Evolutionary conservation across 306 rosid genomes (phyloP).

Genomic region (Casuarina cunninghamiana): DNA sequence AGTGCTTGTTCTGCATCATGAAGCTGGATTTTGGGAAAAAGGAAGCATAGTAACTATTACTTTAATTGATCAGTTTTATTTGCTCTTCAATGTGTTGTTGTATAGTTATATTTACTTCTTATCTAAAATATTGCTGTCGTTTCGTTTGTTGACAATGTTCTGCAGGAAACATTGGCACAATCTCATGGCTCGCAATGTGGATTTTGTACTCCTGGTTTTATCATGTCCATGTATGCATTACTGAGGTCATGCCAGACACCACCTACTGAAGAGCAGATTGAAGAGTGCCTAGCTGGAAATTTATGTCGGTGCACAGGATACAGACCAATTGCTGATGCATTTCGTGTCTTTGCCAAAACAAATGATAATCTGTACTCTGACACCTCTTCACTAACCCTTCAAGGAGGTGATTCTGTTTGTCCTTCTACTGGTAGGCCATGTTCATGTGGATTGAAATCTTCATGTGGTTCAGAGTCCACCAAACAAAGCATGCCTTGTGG

Average conservation of each 20-base stretch:
- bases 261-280: constrained; percentile 80
- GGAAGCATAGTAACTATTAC: neutral
- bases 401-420: constrained; percentile 61
- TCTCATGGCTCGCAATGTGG: constrained; percentile 98
- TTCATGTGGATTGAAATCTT: constrained; percentile 60
- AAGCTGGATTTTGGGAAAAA: neutral
- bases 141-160: neutral
- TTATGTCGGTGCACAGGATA: constrained; percentile 97
- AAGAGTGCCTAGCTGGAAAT: constrained; percentile 94
- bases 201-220: constrained; percentile 93
- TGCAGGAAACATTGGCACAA: constrained; percentile 82
- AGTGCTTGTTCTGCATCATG: neutral
- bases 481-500: constrained; percentile 30
- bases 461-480: constrained; percentile 29
- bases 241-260: constrained; percentile 77
- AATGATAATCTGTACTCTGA: constrained; percentile 53
- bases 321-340: constrained; percentile 93
- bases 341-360: constrained; percentile 85
- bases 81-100: neutral
- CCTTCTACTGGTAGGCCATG: constrained; percentile 95
- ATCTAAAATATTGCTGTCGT: neutral
- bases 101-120: neutral
- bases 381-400: constrained; percentile 47
- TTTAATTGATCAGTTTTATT: neutral
- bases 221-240: constrained; percentile 87